Percentiles rank a stretch among this genome's conserved stretches.
These are phyloP conservation scores for Spirogloea muscicola DNA, from an alignment of 139 green algal genomes.

Conservation along the genomic window DNA sequence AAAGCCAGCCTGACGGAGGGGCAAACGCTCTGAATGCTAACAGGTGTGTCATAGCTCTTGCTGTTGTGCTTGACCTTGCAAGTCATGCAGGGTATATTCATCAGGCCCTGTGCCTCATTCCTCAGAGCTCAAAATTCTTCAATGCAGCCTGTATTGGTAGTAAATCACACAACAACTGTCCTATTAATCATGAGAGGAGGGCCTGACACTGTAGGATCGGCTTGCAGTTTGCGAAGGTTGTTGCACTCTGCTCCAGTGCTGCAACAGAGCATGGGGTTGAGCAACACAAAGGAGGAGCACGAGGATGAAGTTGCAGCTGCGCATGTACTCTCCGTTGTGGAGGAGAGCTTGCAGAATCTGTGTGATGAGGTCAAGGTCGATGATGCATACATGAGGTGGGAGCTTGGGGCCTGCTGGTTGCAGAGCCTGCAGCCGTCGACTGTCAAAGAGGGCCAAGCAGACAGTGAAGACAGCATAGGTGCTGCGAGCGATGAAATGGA, in stretches of 20 bases:
- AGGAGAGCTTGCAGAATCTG: neutral
- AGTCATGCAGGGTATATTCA: neutral
- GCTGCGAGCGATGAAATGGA: too few relatives aligned
- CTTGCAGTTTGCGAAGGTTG: too few relatives aligned
- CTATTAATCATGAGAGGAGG: neutral
- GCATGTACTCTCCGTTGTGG: too few relatives aligned
- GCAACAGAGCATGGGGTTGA: neutral
- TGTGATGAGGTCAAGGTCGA: neutral
- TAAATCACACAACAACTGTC: neutral
- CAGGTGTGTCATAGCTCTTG: constrained; percentile 22
- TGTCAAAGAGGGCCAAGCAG: too few relatives aligned
- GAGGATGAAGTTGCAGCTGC: neutral
- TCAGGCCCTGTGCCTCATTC: neutral
- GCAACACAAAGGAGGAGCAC: neutral
- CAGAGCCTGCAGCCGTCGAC: constrained; percentile 49
- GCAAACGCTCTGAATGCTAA: constrained; percentile 36
- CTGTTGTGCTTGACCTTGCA: neutral
- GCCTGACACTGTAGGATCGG: too few relatives aligned
- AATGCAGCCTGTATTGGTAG: neutral
- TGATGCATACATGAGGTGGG: constrained; percentile 23
- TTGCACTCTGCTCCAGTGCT: neutral
- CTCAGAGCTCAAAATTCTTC: too few relatives aligned
- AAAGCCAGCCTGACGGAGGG: constrained; percentile 10
- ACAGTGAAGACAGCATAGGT: too few relatives aligned
- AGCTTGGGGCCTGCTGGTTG: constrained; percentile 44